Percentiles rank a stretch among this genome's conserved stretches.
Conservation (phyloP, 225 moss, liverwort and hornwort genomes). For the Marchantia paleacea region DNA sequence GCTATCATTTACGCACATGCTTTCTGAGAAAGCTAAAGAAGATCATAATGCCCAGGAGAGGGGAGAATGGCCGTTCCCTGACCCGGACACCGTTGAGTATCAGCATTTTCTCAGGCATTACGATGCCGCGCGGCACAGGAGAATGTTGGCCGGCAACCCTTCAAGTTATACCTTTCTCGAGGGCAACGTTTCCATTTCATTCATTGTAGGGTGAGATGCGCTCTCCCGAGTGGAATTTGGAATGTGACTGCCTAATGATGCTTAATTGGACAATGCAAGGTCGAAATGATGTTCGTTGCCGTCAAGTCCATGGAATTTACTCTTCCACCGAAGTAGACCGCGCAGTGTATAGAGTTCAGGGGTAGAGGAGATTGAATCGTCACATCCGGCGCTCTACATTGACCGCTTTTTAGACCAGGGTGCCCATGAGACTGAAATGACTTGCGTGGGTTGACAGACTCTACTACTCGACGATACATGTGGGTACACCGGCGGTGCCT, state of each 20-base stretch:
- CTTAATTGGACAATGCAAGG: no score
- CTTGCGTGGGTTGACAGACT: slow-evolving; percentile 46
- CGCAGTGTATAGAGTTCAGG: background rate
- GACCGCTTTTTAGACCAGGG: background rate
- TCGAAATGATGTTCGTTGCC: background rate
- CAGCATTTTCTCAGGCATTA: slow-evolving; percentile 10
- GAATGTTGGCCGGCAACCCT: background rate
- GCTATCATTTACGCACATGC: background rate
- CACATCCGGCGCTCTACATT: background rate
- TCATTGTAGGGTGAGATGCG: slow-evolving; percentile 23
- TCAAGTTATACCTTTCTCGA: slow-evolving; percentile 17
- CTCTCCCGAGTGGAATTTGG: background rate
- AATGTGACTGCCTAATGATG: background rate
- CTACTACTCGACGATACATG: slow-evolving; percentile 58
- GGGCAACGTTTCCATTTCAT: slow-evolving; percentile 12
- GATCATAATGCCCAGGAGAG: background rate
- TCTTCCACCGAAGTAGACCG: background rate
- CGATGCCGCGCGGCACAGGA: slow-evolving; percentile 40
- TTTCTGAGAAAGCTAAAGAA: slow-evolving; percentile 13
- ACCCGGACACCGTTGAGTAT: slow-evolving; percentile 19
- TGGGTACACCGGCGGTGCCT: slow-evolving; percentile 68
- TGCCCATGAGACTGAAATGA: background rate
- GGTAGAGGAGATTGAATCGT: background rate
- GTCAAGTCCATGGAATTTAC: background rate
- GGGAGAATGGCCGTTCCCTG: slow-evolving; percentile 23